Evolutionary conservation across 2,329 filamentous ascomycete genomes (phyloP), one percentile per base, ranked within the genome.

Genomic region (Stachybotrys elegans): DNA sequence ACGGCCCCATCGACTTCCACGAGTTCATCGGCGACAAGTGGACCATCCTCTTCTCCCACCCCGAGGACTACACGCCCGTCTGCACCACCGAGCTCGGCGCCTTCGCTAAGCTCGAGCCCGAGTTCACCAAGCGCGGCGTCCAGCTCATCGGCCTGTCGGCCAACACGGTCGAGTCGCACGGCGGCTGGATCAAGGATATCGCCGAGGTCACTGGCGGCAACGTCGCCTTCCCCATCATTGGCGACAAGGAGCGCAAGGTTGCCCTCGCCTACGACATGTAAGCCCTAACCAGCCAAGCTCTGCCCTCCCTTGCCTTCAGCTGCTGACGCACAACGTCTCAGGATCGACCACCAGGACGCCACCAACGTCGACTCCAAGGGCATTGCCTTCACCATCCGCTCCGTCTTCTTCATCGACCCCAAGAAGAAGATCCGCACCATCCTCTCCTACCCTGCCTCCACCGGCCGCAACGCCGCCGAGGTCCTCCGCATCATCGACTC

Each of bases 31-130:
- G 82, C 60, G 75, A 85, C 73, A 84, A 78, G 59, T 92, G 88
- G 88, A 81, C 84, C 47, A 79, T 93, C 52, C 75, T 93, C 56
- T 92, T 93, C 76, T 89, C 84, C 23, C 88, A 92, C 72, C 88
- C 88, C 4, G 85, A 84, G 67, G 91, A 95, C 70, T 95, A 88
- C 76, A 95, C 91, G 2, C 91, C 91, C 43, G 91, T 95, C 48
- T 96, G 91, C 78, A 96, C 91, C 52, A 96, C 90, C 43, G 91
- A 96, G 74, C 84, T 96, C 50, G 91, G 90, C 51, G 90, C 90
- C 48, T 94, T 96, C 59, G 87, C 90, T 56, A 93, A 91, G 71
- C 78, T 95, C 51, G 83, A 89, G 73, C 80, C 83, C 58, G 89
- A 95, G 69, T 95, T 96, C 70, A 78, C 82, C 60, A 88, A 87